Percentiles rank a stretch among this genome's conserved stretches.
Evolutionary conservation across 257 asterid species (phyloP).

Genomic region (Solanum tacnaense): DNA sequence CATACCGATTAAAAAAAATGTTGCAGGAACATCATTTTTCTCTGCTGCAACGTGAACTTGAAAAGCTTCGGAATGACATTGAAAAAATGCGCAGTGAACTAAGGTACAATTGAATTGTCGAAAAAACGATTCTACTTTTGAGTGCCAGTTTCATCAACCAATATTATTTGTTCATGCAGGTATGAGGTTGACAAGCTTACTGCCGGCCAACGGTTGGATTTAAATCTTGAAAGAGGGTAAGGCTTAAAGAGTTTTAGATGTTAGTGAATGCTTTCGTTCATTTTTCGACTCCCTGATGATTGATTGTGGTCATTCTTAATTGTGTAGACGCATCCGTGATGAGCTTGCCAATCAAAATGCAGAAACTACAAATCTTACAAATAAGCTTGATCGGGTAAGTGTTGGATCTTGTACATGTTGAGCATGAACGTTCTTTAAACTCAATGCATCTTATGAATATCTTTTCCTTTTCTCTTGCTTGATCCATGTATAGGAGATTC

Average conservation of each 20-base stretch:
- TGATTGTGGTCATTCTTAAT: background rate
- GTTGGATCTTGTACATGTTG: background rate
- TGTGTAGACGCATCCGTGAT: conserved; percentile 38
- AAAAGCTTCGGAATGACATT: conserved; percentile 50
- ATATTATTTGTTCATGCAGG: conserved; percentile 14
- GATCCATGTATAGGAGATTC: conserved; percentile 27
- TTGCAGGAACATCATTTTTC: conserved; percentile 62
- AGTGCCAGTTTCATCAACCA: background rate
- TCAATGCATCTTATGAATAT: background rate
- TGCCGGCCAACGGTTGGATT: conserved; percentile 59
- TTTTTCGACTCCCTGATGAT: background rate
- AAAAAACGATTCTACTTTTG: background rate
- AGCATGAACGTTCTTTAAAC: background rate
- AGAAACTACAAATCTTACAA: conserved; percentile 37
- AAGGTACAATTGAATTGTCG: conserved; percentile 18
- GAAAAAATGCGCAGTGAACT: conserved; percentile 59
- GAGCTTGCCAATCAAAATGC: conserved; percentile 43
- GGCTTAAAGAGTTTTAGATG: background rate
- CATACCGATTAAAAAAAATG: background rate
- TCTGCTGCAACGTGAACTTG: conserved; percentile 49
- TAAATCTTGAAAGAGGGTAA: conserved; percentile 59
- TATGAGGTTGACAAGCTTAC: conserved; percentile 50
- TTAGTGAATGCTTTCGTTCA: background rate
- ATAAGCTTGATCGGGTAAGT: conserved; percentile 50
- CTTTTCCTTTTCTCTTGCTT: background rate